Percentiles rank a stretch among this genome's conserved stretches.
These are phyloP conservation scores for Chalara sp. DNA, from an alignment of 2,329 filamentous ascomycete species.

Conservation along the genomic window DNA sequence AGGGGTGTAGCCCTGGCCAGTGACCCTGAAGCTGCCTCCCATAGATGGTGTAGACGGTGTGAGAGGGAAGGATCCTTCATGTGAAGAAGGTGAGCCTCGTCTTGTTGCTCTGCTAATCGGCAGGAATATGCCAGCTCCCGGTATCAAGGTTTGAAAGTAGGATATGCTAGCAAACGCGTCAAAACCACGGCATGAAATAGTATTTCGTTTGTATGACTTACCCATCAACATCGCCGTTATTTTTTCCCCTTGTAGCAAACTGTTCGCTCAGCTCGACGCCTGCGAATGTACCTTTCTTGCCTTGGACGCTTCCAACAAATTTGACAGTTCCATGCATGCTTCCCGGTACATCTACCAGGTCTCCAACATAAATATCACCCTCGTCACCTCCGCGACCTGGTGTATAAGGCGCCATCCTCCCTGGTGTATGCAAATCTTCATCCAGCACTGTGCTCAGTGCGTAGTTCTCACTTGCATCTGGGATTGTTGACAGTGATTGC, in stretches of 20 bases:
- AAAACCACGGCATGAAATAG: conserved; percentile 10
- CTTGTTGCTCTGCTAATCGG: conserved; percentile 74
- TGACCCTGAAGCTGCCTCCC: conserved; percentile 42
- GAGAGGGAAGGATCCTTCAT: conserved; percentile 48
- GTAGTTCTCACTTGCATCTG: conserved; percentile 60
- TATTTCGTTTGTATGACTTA: conserved; percentile 38
- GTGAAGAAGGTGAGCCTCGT: conserved; percentile 50
- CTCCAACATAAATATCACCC: conserved; percentile 63
- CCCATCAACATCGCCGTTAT: conserved; percentile 94
- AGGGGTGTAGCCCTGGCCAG: conserved; percentile 45
- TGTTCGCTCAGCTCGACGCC: conserved; percentile 83
- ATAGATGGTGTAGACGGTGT: conserved; percentile 61
- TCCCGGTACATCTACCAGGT: conserved; percentile 84
- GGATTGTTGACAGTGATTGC: conserved; percentile 55
- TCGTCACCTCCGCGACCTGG: conserved; percentile 42
- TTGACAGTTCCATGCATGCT: conserved; percentile 87
- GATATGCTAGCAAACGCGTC: conserved; percentile 40
- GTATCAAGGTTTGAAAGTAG: conserved; percentile 75
- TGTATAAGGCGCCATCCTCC: conserved; percentile 47
- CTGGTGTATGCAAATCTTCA: conserved; percentile 30
- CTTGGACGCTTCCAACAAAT: conserved; percentile 79
- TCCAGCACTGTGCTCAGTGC: conserved; percentile 48
- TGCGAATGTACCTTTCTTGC: conserved; percentile 86
- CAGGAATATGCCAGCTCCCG: conserved; percentile 88
- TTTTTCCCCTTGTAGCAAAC: conserved; percentile 81